phyloP scores from a whole-genome alignment of 192 early-diverging fungal genomes.

The Oehlia diaphana region DNA sequence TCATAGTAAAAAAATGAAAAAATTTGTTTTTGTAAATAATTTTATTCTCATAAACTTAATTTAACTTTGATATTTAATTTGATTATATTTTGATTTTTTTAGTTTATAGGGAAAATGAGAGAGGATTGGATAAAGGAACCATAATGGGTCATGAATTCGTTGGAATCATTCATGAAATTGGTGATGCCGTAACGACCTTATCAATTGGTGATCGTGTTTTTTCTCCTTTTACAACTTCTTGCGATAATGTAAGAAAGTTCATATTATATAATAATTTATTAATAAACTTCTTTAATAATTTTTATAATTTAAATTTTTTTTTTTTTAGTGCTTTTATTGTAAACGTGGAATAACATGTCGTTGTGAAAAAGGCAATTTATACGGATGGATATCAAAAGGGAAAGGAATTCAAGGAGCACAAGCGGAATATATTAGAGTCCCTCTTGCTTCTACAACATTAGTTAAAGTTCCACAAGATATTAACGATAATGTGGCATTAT shows the following conservation, averaged over 20 bases:
- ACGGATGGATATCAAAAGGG: constrained; percentile 39
- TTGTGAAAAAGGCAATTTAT: constrained; percentile 48
- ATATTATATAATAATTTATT: neutral
- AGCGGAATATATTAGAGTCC: constrained; percentile 56
- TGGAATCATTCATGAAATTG: constrained; percentile 46
- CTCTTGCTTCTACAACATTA: constrained; percentile 49
- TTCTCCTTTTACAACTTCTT: constrained; percentile 48
- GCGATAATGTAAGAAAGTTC: constrained; percentile 15
- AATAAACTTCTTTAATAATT: neutral
- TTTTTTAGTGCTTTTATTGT: constrained; percentile 37
- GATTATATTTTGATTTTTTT: neutral
- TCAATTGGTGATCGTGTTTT: constrained; percentile 48
- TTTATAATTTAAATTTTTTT: neutral
- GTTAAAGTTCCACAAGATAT: constrained; percentile 38
- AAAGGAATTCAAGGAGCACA: constrained; percentile 53
- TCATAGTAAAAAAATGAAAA: constrained; percentile 24
- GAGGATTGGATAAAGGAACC: constrained; percentile 42
- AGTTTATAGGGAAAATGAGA: constrained; percentile 44
- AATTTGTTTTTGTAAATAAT: no score
- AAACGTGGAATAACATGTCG: constrained; percentile 43
- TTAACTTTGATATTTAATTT: no score
- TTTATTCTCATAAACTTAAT: no score
- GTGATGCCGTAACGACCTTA: constrained; percentile 33
- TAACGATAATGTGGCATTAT: constrained; percentile 44
- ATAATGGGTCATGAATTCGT: constrained; percentile 58